A percentile compares a stretch with the other conserved stretches of the same genome.
phyloP scores from a whole-genome alignment of 352 stramenopile genomes.

The Globisporangium viniferum region DNA sequence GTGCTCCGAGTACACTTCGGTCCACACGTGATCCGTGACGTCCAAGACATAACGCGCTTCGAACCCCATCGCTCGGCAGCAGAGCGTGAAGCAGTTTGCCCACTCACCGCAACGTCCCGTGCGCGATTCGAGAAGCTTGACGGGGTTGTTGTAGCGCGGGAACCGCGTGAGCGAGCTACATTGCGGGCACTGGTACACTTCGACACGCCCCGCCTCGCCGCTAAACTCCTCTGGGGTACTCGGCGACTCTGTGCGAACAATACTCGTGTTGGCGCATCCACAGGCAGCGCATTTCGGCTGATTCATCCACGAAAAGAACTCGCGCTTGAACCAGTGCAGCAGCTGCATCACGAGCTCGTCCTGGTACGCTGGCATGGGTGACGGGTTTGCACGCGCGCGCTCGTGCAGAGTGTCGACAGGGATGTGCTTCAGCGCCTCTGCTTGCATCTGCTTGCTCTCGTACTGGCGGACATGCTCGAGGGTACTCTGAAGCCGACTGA shows the following conservation, averaged over 20 bases:
- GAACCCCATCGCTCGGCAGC: slow-evolving; percentile 87
- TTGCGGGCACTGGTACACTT: slow-evolving; percentile 81
- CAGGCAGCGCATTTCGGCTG: slow-evolving; percentile 64
- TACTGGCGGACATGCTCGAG: slow-evolving; percentile 60
- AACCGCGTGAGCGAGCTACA: slow-evolving; percentile 73
- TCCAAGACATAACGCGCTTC: slow-evolving; percentile 92
- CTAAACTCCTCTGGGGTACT: slow-evolving; percentile 53
- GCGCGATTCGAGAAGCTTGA: slow-evolving; percentile 82
- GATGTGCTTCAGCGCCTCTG: slow-evolving; percentile 64
- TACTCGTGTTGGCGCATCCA: slow-evolving; percentile 42
- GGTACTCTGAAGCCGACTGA: slow-evolving; percentile 37
- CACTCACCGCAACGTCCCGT: slow-evolving; percentile 90
- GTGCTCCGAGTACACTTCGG: slow-evolving; percentile 86
- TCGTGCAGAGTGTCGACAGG: slow-evolving; percentile 62
- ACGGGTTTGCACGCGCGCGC: slow-evolving; percentile 50
- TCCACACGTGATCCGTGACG: slow-evolving; percentile 96
- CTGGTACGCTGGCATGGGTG: slow-evolving; percentile 43
- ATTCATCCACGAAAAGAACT: slow-evolving; percentile 92
- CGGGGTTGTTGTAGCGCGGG: slow-evolving; percentile 88
- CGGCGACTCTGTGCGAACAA: slow-evolving; percentile 38
- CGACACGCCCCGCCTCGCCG: slow-evolving; percentile 70
- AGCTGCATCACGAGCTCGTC: slow-evolving; percentile 77
- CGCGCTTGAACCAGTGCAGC: slow-evolving; percentile 87
- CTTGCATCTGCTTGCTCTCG: slow-evolving; percentile 61
- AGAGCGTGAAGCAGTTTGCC: slow-evolving; percentile 93